Evolutionary conservation across 2,329 filamentous ascomycete genomes (phyloP).

Genomic region (Neonectria ditissima): DNA sequence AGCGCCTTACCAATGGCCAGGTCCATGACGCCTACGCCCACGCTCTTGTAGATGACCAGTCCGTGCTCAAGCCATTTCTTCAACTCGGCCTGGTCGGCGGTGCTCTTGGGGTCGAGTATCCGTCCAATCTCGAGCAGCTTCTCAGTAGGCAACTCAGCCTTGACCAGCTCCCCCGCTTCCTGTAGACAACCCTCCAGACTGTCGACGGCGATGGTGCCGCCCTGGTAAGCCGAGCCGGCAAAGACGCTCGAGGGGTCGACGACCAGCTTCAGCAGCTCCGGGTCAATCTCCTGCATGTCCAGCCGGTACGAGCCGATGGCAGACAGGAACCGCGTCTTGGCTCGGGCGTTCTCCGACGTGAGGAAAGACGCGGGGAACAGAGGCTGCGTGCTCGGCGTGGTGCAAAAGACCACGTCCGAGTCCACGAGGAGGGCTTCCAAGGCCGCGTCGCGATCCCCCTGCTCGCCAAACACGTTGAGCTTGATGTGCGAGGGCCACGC

Average conservation of each 20-base stretch:
- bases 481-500: slow-evolving; percentile 34
- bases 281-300: slow-evolving; percentile 50
- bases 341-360: slow-evolving; percentile 35
- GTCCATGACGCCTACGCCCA: slow-evolving; percentile 77
- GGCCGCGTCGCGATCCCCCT: slow-evolving; percentile 19
- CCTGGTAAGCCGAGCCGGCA: slow-evolving; percentile 7
- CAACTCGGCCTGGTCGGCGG: slow-evolving; percentile 45
- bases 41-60: slow-evolving; percentile 77
- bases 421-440: slow-evolving; percentile 37
- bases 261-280: slow-evolving; percentile 42
- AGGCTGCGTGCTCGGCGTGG: slow-evolving; percentile 46
- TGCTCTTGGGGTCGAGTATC: slow-evolving; percentile 54
- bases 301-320: slow-evolving; percentile 50
- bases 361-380: slow-evolving; percentile 43
- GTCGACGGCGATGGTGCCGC: slow-evolving; percentile 43
- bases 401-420: slow-evolving; percentile 49
- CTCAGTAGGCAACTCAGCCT: slow-evolving; percentile 36
- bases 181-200: slow-evolving; percentile 45
- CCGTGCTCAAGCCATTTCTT: slow-evolving; percentile 71
- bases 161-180: slow-evolving; percentile 49
- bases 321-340: slow-evolving; percentile 45
- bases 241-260: slow-evolving; percentile 29
- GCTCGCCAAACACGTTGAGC: slow-evolving; percentile 28
- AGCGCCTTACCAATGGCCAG: slow-evolving; percentile 71
- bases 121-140: slow-evolving; percentile 61